Percentiles rank a stretch among this genome's conserved stretches.
These are phyloP conservation scores for Beauveria australis DNA, from an alignment of 2,329 filamentous ascomycete species.

Conservation along the genomic window DNA sequence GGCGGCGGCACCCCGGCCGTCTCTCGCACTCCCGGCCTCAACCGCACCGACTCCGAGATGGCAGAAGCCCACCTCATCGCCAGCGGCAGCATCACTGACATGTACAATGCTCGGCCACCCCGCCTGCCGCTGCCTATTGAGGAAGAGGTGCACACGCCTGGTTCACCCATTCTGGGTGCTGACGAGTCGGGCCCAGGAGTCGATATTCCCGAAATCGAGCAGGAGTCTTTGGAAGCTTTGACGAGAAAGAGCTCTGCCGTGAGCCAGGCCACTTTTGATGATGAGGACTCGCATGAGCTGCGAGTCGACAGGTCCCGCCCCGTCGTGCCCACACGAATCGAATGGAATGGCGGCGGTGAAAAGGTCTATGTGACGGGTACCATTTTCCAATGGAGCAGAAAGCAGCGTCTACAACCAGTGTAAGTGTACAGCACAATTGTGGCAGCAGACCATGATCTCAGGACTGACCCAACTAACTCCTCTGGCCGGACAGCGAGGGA, in stretches of 20 bases:
- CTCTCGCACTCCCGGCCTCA: constrained; percentile 29
- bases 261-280: constrained; percentile 60
- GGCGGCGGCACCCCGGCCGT: constrained; percentile 25
- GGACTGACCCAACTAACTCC: constrained; percentile 10
- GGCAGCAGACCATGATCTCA: constrained; percentile 13
- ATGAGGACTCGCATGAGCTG: constrained; percentile 70
- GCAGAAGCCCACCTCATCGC: constrained; percentile 34
- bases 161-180: constrained; percentile 77
- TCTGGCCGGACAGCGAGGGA: constrained; percentile 34
- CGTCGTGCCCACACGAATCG: constrained; percentile 74
- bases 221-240: constrained; percentile 41
- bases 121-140: constrained; percentile 88
- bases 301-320: constrained; percentile 66
- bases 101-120: constrained; percentile 66
- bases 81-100: constrained; percentile 52
- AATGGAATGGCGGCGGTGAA: constrained; percentile 77
- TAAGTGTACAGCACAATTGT: constrained; percentile 40
- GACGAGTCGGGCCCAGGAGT: constrained; percentile 52
- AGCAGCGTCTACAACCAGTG: constrained; percentile 80
- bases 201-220: constrained; percentile 44
- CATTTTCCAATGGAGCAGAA: constrained; percentile 95
- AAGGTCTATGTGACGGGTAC: constrained; percentile 96
- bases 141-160: constrained; percentile 80
- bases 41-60: constrained; percentile 19
- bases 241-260: constrained; percentile 49